Evolutionary conservation across 139 green algal species (phyloP).

Genomic region (Tetradesmus obliquus): DNA sequence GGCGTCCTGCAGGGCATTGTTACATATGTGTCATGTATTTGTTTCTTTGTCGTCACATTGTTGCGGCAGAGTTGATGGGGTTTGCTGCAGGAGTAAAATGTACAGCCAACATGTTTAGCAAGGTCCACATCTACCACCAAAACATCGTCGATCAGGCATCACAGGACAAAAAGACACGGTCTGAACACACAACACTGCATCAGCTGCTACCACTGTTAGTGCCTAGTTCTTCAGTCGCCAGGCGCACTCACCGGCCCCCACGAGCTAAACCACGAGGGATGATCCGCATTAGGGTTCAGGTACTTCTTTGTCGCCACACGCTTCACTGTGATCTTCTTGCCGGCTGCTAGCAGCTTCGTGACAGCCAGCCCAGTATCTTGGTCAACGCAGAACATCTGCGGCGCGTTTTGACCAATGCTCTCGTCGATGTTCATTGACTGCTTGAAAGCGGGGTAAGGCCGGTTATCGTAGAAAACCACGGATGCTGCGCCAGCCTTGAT

Average conservation of each 20-base stretch:
- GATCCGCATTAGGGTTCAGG: constrained; percentile 34
- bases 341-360: not conserved
- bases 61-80: too few relatives aligned
- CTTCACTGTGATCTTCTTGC: not conserved
- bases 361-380: constrained; percentile 5
- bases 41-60: too few relatives aligned
- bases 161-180: too few relatives aligned
- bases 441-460: constrained; percentile 5
- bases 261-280: constrained; percentile 23
- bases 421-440: constrained; percentile 13
- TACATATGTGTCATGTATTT: too few relatives aligned
- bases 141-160: too few relatives aligned
- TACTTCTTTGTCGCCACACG: not conserved
- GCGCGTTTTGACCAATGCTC: not conserved
- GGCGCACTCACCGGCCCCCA: constrained; percentile 22
- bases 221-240: not conserved
- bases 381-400: constrained; percentile 19
- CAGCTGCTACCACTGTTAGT: not conserved
- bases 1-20: not conserved
- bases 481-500: constrained; percentile 2
- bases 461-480: constrained; percentile 11
- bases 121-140: too few relatives aligned
- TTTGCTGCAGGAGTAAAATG: too few relatives aligned
- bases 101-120: too few relatives aligned
- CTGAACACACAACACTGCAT: not conserved